These are phyloP conservation scores for Rhizopus sp. DNA, from an alignment of 371 early-diverging fungal genomes.

Conservation along the genomic window DNA sequence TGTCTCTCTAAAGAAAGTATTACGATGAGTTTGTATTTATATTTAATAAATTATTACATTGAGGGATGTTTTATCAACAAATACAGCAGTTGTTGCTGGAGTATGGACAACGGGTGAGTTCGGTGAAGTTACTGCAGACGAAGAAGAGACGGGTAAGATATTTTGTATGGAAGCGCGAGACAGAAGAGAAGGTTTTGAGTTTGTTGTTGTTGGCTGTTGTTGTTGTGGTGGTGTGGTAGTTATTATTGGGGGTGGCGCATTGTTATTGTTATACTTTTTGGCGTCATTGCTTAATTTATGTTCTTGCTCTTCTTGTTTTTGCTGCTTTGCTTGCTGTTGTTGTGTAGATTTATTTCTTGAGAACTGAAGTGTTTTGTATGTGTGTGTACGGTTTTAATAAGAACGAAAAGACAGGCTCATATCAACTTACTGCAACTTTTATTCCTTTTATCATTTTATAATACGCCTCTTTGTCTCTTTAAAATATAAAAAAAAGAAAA, in stretches of 20 bases:
- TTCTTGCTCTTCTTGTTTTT: slow-evolving; percentile 2
- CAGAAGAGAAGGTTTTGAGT: slow-evolving; percentile 17
- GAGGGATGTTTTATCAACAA: slow-evolving; percentile 6
- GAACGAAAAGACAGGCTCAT: background rate
- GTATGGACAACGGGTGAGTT: background rate
- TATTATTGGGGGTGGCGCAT: background rate
- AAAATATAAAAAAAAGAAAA: slow-evolving; percentile 5
- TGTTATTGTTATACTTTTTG: slow-evolving; percentile 1
- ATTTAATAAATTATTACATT: background rate
- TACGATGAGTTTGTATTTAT: background rate
- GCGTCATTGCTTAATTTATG: background rate
- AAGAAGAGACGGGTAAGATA: slow-evolving; percentile 12
- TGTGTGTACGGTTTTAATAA: background rate
- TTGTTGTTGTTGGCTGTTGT: slow-evolving; percentile 2
- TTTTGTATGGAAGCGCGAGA: slow-evolving; percentile 27
- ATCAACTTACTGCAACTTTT: slow-evolving; percentile 43
- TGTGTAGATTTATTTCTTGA: slow-evolving; percentile 38
- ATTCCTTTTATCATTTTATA: slow-evolving; percentile 44
- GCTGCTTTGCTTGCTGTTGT: slow-evolving; percentile 11
- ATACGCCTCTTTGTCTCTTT: background rate
- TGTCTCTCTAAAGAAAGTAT: slow-evolving; percentile 9
- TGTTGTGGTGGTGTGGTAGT: slow-evolving; percentile 1
- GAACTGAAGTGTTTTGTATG: slow-evolving; percentile 21
- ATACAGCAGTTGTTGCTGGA: slow-evolving; percentile 9
- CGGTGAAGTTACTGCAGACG: background rate